phyloP scores from a whole-genome alignment of 2,329 filamentous ascomycete species.

The Fusarium siculi region DNA sequence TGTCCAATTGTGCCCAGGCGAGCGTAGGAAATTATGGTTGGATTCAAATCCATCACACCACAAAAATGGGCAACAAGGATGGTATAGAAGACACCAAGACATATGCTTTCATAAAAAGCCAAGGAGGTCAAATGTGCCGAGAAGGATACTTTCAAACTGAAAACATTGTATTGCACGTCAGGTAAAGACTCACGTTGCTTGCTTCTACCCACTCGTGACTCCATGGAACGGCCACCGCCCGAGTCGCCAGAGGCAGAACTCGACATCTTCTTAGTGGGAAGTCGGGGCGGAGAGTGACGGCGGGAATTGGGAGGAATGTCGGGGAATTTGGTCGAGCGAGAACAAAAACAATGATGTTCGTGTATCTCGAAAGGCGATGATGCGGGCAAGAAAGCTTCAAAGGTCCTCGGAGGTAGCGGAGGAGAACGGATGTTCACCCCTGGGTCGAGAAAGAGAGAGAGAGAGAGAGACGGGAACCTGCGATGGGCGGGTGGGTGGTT shows the following conservation, averaged over 20 bases:
- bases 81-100: conserved; percentile 3
- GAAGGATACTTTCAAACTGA: not conserved
- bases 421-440: conserved; percentile 39
- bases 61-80: conserved; percentile 3
- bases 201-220: conserved; percentile 79
- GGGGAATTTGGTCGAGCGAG: conserved; percentile 19
- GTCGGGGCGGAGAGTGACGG: conserved; percentile 28
- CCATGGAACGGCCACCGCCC: conserved; percentile 65
- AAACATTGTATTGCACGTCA: conserved; percentile 11
- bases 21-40: conserved; percentile 8
- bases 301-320: conserved; percentile 33
- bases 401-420: conserved; percentile 35
- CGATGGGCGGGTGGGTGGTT: conserved; percentile 40
- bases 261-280: conserved; percentile 48
- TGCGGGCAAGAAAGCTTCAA: conserved; percentile 25
- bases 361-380: conserved; percentile 23
- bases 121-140: not conserved
- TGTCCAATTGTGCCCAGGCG: conserved; percentile 3
- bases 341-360: conserved; percentile 23
- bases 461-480: conserved; percentile 25
- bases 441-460: conserved; percentile 38
- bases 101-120: not conserved
- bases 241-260: conserved; percentile 51
- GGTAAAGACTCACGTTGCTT: conserved; percentile 78
- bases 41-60: conserved; percentile 9